Conservation (phyloP, 345 rosid species). For the Citrus cavaleriei region DNA sequence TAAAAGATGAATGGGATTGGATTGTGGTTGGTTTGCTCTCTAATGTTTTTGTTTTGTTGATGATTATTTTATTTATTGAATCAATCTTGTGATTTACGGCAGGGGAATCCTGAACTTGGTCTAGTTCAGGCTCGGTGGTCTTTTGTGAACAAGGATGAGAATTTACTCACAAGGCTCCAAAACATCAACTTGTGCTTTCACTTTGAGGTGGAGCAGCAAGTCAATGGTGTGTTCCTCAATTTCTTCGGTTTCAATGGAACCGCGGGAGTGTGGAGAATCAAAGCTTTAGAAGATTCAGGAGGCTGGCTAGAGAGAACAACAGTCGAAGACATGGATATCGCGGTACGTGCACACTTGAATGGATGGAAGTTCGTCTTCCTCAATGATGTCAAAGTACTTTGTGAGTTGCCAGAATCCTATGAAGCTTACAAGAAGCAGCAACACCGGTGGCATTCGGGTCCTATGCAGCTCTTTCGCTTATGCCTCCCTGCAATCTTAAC, state of each 20-base stretch:
- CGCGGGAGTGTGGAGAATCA: constrained; percentile 89
- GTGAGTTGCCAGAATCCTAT: constrained; percentile 81
- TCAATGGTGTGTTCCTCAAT: constrained; percentile 67
- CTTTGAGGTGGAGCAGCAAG: constrained; percentile 94
- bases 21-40: neutral
- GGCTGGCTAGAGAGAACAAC: constrained; percentile 96
- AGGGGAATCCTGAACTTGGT: constrained; percentile 84
- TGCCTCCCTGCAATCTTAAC: constrained; percentile 71
- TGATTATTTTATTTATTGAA: neutral
- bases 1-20: neutral
- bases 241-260: constrained; percentile 96
- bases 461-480: constrained; percentile 82
- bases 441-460: constrained; percentile 96
- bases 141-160: constrained; percentile 90
- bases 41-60: neutral
- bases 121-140: constrained; percentile 93
- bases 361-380: constrained; percentile 88
- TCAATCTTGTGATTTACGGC: constrained; percentile 17
- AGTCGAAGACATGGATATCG: constrained; percentile 93
- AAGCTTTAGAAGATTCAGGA: constrained; percentile 79
- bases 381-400: constrained; percentile 72
- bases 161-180: constrained; percentile 81
- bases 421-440: constrained; percentile 91
- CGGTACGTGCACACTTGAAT: constrained; percentile 79
- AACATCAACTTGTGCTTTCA: constrained; percentile 87